A percentile compares a stretch with the other conserved stretches of the same genome.
Conservation (phyloP, 2,329 filamentous ascomycete species). For the Apiospora hydei region DNA sequence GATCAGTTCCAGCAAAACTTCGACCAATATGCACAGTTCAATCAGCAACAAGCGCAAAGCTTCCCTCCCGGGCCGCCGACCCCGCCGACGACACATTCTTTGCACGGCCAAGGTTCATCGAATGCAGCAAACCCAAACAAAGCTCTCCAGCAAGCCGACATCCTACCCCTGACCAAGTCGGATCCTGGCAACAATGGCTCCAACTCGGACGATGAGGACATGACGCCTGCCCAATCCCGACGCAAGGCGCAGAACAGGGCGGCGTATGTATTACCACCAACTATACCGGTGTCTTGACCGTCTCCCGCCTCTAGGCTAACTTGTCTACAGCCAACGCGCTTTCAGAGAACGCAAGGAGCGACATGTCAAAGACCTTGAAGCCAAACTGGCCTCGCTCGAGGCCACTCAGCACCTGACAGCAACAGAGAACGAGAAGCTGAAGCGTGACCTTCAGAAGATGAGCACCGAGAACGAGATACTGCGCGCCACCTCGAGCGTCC, state of each 20-base stretch:
- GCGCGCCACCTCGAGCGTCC: slow-evolving; percentile 72
- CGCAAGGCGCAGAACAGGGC: slow-evolving; percentile 68
- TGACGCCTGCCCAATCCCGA: slow-evolving; percentile 65
- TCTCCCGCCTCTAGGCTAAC: not conserved
- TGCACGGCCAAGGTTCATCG: slow-evolving; percentile 25
- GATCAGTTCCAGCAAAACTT: slow-evolving; percentile 56
- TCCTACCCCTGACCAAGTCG: slow-evolving; percentile 46
- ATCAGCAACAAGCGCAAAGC: slow-evolving; percentile 39
- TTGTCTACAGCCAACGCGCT: slow-evolving; percentile 78
- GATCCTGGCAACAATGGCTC: slow-evolving; percentile 51
- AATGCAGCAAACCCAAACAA: slow-evolving; percentile 32
- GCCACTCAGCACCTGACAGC: slow-evolving; percentile 74
- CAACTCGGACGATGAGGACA: slow-evolving; percentile 62
- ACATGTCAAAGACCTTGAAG: slow-evolving; percentile 91
- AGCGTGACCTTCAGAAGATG: slow-evolving; percentile 81
- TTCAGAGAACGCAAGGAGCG: slow-evolving; percentile 96
- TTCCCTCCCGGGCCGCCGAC: slow-evolving; percentile 61
- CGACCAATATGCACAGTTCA: slow-evolving; percentile 54
- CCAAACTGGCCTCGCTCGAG: slow-evolving; percentile 81
- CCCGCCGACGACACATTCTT: slow-evolving; percentile 52
- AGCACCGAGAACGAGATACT: slow-evolving; percentile 93
- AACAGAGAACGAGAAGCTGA: slow-evolving; percentile 86
- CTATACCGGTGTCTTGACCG: not conserved
- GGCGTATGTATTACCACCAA: slow-evolving; percentile 55
- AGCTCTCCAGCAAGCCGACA: slow-evolving; percentile 38